Conservation (phyloP, 345 rosid species). For the Citrus trifoliata region DNA sequence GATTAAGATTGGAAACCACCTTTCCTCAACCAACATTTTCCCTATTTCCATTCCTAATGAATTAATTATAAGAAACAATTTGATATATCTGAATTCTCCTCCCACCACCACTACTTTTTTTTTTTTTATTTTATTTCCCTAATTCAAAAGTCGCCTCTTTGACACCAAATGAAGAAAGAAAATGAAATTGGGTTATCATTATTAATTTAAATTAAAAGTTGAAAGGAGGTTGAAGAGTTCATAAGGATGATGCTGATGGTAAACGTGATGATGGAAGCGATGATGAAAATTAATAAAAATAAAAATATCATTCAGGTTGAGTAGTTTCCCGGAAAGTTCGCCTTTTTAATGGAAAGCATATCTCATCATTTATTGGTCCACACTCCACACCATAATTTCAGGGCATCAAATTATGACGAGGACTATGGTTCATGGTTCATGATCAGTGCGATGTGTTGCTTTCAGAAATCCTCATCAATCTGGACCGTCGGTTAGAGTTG, state of each 20-base stretch:
- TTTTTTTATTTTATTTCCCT: background rate
- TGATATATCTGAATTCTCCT: background rate
- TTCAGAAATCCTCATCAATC: slow-evolving; percentile 2
- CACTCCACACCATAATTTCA: slow-evolving; percentile 48
- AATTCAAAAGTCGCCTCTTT: background rate
- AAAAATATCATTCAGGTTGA: background rate
- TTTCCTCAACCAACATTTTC: background rate
- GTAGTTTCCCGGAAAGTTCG: slow-evolving; percentile 50
- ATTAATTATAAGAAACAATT: background rate
- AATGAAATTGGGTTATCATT: background rate
- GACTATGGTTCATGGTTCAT: too few relatives aligned
- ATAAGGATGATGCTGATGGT: slow-evolving; percentile 9
- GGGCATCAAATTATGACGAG: slow-evolving; percentile 27
- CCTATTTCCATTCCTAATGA: background rate
- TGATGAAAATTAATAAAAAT: background rate
- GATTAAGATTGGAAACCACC: slow-evolving; percentile 3
- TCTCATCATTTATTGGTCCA: slow-evolving; percentile 58
- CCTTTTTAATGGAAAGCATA: slow-evolving; percentile 44
- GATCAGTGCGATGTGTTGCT: background rate
- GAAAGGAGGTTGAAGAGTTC: slow-evolving; percentile 23
- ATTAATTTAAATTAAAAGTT: background rate
- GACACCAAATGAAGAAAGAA: background rate
- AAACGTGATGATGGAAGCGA: slow-evolving; percentile 20
- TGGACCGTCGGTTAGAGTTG: slow-evolving; percentile 14
- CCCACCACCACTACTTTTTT: background rate